Evolutionary conservation across 495 filamentous ascomycete species (phyloP).

Genomic region (Penicillium fimorum): DNA sequence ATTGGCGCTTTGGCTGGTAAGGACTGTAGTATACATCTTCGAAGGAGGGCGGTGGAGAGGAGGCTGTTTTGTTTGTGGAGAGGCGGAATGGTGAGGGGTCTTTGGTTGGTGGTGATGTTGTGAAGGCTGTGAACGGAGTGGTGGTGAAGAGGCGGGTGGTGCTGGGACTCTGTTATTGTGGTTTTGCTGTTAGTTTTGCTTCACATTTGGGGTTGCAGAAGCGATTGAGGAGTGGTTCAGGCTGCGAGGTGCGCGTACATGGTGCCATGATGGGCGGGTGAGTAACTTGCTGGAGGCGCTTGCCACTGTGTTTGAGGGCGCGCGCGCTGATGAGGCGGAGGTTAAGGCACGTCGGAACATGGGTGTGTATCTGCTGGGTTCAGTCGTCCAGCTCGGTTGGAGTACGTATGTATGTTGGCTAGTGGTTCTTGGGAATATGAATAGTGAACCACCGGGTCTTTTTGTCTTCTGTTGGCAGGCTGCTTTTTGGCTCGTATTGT

Average conservation of each 20-base stretch:
- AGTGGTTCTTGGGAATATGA: background rate
- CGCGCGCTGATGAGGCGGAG: conserved; percentile 1
- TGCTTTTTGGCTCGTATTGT: background rate
- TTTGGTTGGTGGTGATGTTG: conserved; percentile 11
- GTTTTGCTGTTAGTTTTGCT: background rate
- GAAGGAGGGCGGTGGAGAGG: conserved; percentile 7
- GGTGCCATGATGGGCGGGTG: conserved; percentile 1
- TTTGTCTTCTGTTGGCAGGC: too few species aligned
- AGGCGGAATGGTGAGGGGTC: conserved; percentile 42
- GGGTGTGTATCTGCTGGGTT: background rate
- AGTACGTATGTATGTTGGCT: background rate
- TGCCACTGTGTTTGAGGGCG: background rate
- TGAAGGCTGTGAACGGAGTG: conserved; percentile 20
- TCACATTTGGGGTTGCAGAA: background rate
- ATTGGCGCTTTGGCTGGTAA: conserved; percentile 79
- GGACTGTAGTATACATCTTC: conserved; percentile 46
- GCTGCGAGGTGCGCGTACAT: background rate
- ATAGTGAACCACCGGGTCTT: background rate
- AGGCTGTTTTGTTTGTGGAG: conserved; percentile 25
- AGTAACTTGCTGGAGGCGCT: background rate
- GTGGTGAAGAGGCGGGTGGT: conserved; percentile 20
- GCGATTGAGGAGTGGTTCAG: too few species aligned
- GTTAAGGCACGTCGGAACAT: conserved; percentile 1
- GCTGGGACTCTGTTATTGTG: background rate
- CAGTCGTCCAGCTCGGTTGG: background rate